Conservation (phyloP, 768 basidiomycete genomes). For the Phlegmacium glaucopus region DNA sequence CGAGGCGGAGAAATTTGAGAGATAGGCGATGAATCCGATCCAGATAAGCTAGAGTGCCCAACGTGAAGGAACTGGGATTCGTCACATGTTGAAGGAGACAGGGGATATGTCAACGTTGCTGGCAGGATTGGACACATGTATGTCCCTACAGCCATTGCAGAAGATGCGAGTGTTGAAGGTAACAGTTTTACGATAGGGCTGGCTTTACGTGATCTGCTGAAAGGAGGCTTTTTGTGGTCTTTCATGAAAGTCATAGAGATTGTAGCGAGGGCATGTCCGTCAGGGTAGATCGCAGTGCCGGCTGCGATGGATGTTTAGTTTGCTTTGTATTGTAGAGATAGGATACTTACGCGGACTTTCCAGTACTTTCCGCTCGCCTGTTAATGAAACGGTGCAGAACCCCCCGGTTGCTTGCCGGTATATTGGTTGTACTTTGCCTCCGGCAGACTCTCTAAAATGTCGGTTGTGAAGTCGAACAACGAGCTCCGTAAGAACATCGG, state of each 20-base stretch:
- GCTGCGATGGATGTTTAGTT: background rate
- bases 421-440: slow-evolving; percentile 12
- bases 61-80: too few species aligned
- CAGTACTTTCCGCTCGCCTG: slow-evolving; percentile 12
- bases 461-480: background rate
- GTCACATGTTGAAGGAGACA: too few species aligned
- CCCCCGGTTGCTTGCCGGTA: slow-evolving; percentile 11
- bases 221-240: slow-evolving; percentile 19
- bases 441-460: slow-evolving; percentile 24
- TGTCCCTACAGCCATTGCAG: slow-evolving; percentile 5
- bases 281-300: slow-evolving; percentile 14
- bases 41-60: too few species aligned
- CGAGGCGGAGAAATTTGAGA: too few species aligned
- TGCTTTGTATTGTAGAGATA: background rate
- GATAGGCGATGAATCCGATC: too few species aligned
- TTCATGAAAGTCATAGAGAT: slow-evolving; percentile 20
- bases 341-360: background rate
- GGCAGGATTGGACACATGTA: background rate
- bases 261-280: slow-evolving; percentile 18
- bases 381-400: slow-evolving; percentile 15
- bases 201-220: slow-evolving; percentile 12
- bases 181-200: slow-evolving; percentile 5
- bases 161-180: slow-evolving; percentile 2
- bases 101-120: background rate
- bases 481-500: background rate